Base-by-base conservation (phyloP, 129 eudicot species). In the Smallanthus sonchifolius region DNA sequence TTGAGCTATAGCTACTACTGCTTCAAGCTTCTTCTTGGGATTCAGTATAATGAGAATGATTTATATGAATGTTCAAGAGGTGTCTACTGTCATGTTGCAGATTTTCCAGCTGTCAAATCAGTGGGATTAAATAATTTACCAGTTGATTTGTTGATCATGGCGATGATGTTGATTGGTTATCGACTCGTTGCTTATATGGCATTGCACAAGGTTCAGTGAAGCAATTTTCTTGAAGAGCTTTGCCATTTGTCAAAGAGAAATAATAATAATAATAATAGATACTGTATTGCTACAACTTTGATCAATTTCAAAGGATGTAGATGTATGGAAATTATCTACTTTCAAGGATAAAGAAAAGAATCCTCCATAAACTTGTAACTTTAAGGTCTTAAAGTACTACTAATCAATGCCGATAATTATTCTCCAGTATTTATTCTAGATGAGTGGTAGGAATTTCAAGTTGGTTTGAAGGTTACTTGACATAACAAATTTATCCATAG, bases 1-100 rank as follows among this genome's bases (percentile, higher is more conserved):
- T 83, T 94, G 83, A 94, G 98, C 86, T 94, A 86, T 83, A 95
- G 99, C 86, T 95, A 86, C 87, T 95, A 95, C 76, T 91, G 99
- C 72, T 95, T 86, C 86, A 91, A 84, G 82, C 96, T 95, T 74
- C 94, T 95, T 40, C 91, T 95, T 7, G 97, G 99, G 54, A 87
- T 95, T 75, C 99, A 95, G 49, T 94, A 90, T 85, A 75, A 51
- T 28, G 91, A 82, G 62, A 47, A 81, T 63, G 98, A 94, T 70
- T 52, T 78, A 57, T 95, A 95, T n/a, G 96, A 91, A 77, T 95
- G 99, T 67, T 84, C 87, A 43, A 83, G 78, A 34, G 97, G 94
- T 57, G 80, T 74, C 49, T 85, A 82, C 64, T 95, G 99, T 75
- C 84, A 83, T 49, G 97, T 91, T 55, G 86, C 81, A 10, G 97